phyloP scores from a whole-genome alignment of 441 rosid species.

The Manihot esculenta region DNA sequence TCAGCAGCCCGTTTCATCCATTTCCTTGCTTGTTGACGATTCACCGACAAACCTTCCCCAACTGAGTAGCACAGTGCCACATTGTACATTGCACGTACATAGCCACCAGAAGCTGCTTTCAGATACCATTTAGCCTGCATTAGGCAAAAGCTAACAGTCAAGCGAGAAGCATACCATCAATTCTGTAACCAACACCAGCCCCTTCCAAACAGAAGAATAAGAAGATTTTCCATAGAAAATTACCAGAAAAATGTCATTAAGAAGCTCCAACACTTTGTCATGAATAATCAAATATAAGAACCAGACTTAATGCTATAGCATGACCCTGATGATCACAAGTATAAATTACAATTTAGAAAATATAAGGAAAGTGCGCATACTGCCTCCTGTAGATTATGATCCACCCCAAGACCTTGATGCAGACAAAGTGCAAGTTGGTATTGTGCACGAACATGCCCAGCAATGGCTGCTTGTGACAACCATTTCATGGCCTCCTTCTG shows the following conservation, averaged over 20 bases:
- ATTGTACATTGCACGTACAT: constrained; percentile 86
- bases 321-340: neutral
- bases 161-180: neutral
- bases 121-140: constrained; percentile 74
- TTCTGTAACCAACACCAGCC: neutral
- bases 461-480: constrained; percentile 55
- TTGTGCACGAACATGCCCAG: constrained; percentile 75
- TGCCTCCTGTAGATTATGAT: constrained; percentile 53
- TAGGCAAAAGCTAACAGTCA: constrained; percentile 11
- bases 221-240: too few species aligned
- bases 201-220: too few species aligned
- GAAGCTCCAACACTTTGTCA: neutral
- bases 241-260: too few species aligned
- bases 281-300: neutral
- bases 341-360: neutral
- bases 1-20: constrained; percentile 98
- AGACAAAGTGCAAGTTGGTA: constrained; percentile 91
- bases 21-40: constrained; percentile 52
- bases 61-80: constrained; percentile 64
- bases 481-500: constrained; percentile 62
- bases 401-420: constrained; percentile 63
- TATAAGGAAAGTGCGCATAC: constrained; percentile 37
- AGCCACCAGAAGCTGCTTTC: constrained; percentile 82
- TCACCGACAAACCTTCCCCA: constrained; percentile 73
- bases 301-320: neutral